Conservation (phyloP, 2,329 filamentous ascomycete species). For the Aspergillus sp. region DNA sequence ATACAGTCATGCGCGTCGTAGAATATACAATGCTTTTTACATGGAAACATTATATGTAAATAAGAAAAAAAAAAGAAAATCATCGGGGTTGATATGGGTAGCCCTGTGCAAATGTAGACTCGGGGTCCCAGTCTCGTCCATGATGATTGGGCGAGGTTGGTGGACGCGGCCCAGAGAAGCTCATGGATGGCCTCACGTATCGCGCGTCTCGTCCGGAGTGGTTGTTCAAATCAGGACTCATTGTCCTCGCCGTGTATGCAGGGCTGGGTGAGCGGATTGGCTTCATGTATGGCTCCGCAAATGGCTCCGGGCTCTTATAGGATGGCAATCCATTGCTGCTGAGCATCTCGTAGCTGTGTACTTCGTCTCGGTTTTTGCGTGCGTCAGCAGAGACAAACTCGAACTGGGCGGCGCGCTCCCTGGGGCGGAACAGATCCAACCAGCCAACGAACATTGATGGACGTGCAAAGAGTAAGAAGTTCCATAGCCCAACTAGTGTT, state of each 20-base stretch:
- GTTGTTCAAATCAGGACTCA: constrained; percentile 17
- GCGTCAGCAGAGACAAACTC: constrained; percentile 93
- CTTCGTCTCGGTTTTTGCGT: constrained; percentile 61
- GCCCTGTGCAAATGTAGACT: constrained; percentile 34
- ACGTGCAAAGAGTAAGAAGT: constrained; percentile 76
- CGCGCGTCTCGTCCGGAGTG: constrained; percentile 45
- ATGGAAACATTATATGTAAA: background rate
- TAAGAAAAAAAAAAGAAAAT: background rate
- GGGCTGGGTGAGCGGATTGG: constrained; percentile 21
- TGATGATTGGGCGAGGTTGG: constrained; percentile 30
- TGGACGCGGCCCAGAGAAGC: constrained; percentile 50
- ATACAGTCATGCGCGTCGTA: constrained; percentile 12
- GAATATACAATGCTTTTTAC: constrained; percentile 12
- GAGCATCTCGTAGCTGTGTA: constrained; percentile 79
- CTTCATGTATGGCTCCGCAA: constrained; percentile 29
- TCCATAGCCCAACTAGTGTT: constrained; percentile 82
- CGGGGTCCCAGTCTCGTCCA: constrained; percentile 37
- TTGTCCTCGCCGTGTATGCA: constrained; percentile 13
- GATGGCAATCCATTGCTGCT: constrained; percentile 21
- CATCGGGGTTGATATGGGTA: constrained; percentile 4
- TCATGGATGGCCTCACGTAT: constrained; percentile 49
- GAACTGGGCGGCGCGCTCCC: constrained; percentile 51
- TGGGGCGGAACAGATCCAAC: constrained; percentile 61
- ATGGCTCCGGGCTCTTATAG: constrained; percentile 35
- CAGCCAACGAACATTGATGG: constrained; percentile 85